Conservation (phyloP, 163 green algal genomes). For the Chloromonas sp. region DNA sequence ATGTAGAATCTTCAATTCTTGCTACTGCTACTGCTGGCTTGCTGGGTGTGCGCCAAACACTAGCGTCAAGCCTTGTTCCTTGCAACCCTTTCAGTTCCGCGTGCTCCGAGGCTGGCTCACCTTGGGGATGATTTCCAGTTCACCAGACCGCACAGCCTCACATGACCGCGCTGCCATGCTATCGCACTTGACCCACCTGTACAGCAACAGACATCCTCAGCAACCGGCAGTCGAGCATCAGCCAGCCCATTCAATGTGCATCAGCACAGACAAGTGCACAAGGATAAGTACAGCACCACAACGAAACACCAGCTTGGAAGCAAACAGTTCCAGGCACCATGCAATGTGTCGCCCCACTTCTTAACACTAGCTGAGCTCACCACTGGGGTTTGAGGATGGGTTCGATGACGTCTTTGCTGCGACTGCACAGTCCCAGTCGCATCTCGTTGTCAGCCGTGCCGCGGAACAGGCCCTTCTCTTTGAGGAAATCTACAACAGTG, state of each 20-base stretch:
- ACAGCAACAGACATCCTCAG: no score
- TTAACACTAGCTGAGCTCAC: conserved; percentile 18
- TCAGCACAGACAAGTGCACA: conserved; percentile 1
- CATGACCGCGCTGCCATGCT: conserved; percentile 76
- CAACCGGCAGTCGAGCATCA: no score
- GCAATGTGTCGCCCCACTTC: neutral
- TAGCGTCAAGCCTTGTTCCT: no score
- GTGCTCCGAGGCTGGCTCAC: conserved; percentile 20
- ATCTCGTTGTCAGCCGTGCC: conserved; percentile 82
- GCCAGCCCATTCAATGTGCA: neutral
- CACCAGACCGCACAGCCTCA: conserved; percentile 66
- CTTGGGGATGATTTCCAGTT: conserved; percentile 87
- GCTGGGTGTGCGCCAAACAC: no score
- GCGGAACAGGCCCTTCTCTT: conserved; percentile 80
- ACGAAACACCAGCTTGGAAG: no score
- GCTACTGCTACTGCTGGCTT: no score
- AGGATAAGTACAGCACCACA: no score
- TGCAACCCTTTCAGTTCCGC: neutral
- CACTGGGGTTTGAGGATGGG: conserved; percentile 90
- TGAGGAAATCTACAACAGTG: conserved; percentile 76
- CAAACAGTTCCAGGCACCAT: no score
- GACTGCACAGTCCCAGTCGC: conserved; percentile 88
- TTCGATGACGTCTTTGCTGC: conserved; percentile 96
- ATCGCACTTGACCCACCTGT: conserved; percentile 79
- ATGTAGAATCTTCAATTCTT: no score